Conservation (phyloP, 768 basidiomycete species). For the Suillus placidus region DNA sequence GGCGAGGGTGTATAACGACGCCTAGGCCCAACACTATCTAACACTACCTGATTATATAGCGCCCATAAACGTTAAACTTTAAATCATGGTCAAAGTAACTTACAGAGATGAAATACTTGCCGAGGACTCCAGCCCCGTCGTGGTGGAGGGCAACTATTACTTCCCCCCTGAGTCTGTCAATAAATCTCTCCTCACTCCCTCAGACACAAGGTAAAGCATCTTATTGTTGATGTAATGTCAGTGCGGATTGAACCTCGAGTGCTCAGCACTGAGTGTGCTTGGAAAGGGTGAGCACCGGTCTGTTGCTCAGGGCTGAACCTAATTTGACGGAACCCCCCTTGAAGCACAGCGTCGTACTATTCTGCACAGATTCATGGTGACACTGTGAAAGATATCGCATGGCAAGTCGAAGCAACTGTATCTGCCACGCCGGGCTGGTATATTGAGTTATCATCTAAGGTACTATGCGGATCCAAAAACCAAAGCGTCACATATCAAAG, state of each 20-base stretch:
- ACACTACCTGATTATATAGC: not conserved
- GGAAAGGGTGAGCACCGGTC: slow-evolving; percentile 66
- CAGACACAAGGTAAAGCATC: slow-evolving; percentile 50
- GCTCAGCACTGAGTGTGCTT: slow-evolving; percentile 56
- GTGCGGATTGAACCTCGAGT: not conserved
- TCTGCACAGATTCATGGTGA: slow-evolving; percentile 53
- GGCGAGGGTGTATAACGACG: not conserved
- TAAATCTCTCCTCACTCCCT: slow-evolving; percentile 47
- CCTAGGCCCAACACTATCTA: not conserved
- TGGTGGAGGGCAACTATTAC: slow-evolving; percentile 73
- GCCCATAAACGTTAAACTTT: not conserved
- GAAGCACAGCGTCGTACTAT: slow-evolving; percentile 69
- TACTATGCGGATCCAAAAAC: slow-evolving; percentile 57
- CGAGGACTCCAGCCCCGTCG: slow-evolving; percentile 53
- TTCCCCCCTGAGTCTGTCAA: slow-evolving; percentile 64
- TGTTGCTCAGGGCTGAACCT: not conserved
- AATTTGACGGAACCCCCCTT: slow-evolving; percentile 1
- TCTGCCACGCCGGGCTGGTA: not conserved
- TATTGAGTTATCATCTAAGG: not conserved
- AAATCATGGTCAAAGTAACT: slow-evolving; percentile 49
- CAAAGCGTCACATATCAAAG: slow-evolving; percentile 63
- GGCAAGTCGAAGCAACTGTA: slow-evolving; percentile 43
- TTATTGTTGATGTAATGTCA: slow-evolving; percentile 7
- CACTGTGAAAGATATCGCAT: slow-evolving; percentile 60
- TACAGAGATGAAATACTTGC: slow-evolving; percentile 58